These are phyloP conservation scores for Trichoderma asperellum DNA, from an alignment of 2,329 filamentous ascomycete species.

Conservation along the genomic window DNA sequence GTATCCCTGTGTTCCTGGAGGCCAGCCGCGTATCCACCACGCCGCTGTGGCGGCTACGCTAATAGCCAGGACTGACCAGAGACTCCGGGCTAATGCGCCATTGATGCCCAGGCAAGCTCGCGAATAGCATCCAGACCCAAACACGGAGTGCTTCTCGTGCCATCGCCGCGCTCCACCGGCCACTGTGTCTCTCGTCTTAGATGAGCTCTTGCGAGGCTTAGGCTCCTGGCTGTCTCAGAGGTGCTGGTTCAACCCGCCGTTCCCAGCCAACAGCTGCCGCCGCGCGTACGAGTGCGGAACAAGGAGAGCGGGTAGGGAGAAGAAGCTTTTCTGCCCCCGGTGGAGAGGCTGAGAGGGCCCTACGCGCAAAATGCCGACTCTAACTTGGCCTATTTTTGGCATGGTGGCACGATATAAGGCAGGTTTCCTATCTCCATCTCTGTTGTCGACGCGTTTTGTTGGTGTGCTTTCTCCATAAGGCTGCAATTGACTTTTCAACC, in stretches of 20 bases:
- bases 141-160: slow-evolving; percentile 10
- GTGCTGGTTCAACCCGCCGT: neutral
- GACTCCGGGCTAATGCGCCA: slow-evolving; percentile 5
- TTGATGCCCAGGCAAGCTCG: neutral
- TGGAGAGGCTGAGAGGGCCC: neutral
- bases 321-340: neutral
- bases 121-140: slow-evolving; percentile 16
- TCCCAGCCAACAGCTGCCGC: slow-evolving; percentile 9
- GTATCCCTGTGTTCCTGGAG: slow-evolving; percentile 15
- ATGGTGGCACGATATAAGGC: slow-evolving; percentile 20
- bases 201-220: slow-evolving; percentile 18
- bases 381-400: slow-evolving; percentile 16
- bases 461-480: neutral
- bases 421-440: slow-evolving; percentile 9
- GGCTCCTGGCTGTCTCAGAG: slow-evolving; percentile 11
- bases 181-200: slow-evolving; percentile 15
- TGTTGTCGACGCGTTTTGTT: neutral
- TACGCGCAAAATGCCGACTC: neutral
- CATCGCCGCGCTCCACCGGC: slow-evolving; percentile 9
- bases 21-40: slow-evolving; percentile 12
- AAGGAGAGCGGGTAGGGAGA: neutral
- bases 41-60: slow-evolving; percentile 19
- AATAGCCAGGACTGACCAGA: neutral
- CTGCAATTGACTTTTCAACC: slow-evolving; percentile 10
- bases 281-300: slow-evolving; percentile 25